Evolutionary conservation across 345 rosid species (phyloP).

Genomic region (Ailanthus altissimus): DNA sequence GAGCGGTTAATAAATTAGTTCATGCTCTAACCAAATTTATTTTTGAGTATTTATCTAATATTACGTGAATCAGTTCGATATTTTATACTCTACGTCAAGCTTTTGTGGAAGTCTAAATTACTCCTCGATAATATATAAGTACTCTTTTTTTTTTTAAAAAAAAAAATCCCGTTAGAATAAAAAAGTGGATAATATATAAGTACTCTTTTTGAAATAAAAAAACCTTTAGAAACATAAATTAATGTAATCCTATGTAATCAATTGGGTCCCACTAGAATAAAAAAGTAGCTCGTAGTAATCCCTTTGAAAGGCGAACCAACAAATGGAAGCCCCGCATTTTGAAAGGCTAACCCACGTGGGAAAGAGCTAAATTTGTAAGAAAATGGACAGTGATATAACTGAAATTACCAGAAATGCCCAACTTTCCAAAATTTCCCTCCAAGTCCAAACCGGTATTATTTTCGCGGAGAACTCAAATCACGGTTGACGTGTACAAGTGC

Average conservation of each 20-base stretch:
- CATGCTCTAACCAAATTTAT: too few relatives aligned
- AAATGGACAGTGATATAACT: not conserved
- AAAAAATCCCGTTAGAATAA: too few relatives aligned
- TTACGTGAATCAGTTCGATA: too few relatives aligned
- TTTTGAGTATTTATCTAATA: too few relatives aligned
- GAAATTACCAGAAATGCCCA: constrained; percentile 17
- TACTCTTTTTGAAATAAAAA: too few relatives aligned
- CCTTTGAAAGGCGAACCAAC: not conserved
- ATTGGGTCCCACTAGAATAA: not conserved
- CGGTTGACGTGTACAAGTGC: constrained; percentile 56
- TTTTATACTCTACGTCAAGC: too few relatives aligned
- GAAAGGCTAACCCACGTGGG: not conserved
- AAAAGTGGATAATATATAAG: too few relatives aligned
- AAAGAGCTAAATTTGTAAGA: not conserved
- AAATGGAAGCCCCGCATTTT: constrained; percentile 1
- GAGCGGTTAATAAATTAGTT: too few relatives aligned
- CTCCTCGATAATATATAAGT: too few relatives aligned
- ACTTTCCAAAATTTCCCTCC: constrained; percentile 24
- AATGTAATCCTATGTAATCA: not conserved
- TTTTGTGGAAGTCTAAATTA: too few relatives aligned
- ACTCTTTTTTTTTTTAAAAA: too few relatives aligned
- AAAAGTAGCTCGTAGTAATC: not conserved
- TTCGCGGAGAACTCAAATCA: constrained; percentile 23
- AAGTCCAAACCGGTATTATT: not conserved
- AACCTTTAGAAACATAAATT: not conserved